Evolutionary conservation across 2,329 filamentous ascomycete genomes (phyloP).

Genomic region (Talaromyces islandicus): DNA sequence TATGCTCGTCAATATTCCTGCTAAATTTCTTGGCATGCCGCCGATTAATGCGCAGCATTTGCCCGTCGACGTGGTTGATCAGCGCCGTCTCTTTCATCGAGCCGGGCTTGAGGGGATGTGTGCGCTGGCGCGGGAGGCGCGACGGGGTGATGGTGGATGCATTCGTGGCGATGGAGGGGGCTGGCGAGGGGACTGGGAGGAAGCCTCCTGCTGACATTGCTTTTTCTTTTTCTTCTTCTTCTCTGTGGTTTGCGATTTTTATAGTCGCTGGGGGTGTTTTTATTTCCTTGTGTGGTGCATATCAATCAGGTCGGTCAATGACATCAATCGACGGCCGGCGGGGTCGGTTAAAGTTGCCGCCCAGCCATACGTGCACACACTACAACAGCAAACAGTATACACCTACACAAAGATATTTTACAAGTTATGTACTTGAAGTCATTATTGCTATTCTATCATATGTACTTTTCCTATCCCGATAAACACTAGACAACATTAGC

Average conservation of each 20-base stretch:
- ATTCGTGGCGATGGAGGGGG: constrained; percentile 37
- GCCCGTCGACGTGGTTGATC: constrained; percentile 52
- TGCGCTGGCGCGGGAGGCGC: constrained; percentile 48
- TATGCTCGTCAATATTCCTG: constrained; percentile 13
- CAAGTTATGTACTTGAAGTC: background rate
- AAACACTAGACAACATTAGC: background rate
- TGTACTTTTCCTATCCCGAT: background rate
- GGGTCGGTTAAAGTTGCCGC: constrained; percentile 8
- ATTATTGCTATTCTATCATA: background rate
- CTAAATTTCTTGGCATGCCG: constrained; percentile 49
- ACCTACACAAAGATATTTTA: background rate
- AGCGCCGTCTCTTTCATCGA: constrained; percentile 54
- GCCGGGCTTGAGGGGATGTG: constrained; percentile 48
- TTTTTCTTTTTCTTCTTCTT: background rate
- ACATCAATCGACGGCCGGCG: background rate
- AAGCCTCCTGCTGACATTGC: constrained; percentile 32
- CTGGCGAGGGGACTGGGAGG: constrained; percentile 40
- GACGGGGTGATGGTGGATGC: constrained; percentile 31
- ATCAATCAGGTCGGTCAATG: background rate
- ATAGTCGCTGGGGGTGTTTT: background rate
- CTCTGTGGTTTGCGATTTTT: background rate
- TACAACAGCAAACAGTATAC: background rate
- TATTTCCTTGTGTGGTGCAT: background rate
- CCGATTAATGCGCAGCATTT: constrained; percentile 45
- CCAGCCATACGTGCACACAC: background rate